Percentiles rank a stretch among this genome's conserved stretches.
Conservation (phyloP, 441 rosid genomes). For the Manihot esculenta region DNA sequence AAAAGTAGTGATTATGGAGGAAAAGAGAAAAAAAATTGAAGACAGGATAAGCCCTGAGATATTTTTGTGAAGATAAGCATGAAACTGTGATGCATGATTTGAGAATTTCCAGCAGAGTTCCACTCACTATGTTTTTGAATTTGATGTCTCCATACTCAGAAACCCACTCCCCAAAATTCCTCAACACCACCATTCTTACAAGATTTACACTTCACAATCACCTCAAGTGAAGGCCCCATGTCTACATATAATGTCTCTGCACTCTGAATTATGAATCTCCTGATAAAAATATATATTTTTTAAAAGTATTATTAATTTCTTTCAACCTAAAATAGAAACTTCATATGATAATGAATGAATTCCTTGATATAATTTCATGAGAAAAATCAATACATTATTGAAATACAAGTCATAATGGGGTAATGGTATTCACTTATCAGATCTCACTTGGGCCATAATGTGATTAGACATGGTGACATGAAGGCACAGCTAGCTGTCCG, state of each 20-base stretch:
- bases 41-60: constrained; percentile 7
- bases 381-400: background rate
- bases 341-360: no score
- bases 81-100: background rate
- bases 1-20: no score
- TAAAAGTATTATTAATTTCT: no score
- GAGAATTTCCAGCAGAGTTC: background rate
- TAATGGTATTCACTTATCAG: background rate
- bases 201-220: background rate
- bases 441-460: no score
- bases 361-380: no score
- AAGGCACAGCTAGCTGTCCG: background rate
- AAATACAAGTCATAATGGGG: background rate
- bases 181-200: background rate
- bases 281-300: no score
- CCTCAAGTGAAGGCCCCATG: no score
- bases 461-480: constrained; percentile 12
- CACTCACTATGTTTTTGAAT: background rate
- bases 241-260: no score
- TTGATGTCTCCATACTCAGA: background rate
- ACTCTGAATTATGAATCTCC: no score
- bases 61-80: background rate
- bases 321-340: no score
- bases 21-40: constrained; percentile 29
- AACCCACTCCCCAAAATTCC: background rate